Evolutionary conservation across 2,329 filamentous ascomycete species (phyloP), one percentile per base, ranked within the genome.

Genomic region (Graphium sp.): DNA sequence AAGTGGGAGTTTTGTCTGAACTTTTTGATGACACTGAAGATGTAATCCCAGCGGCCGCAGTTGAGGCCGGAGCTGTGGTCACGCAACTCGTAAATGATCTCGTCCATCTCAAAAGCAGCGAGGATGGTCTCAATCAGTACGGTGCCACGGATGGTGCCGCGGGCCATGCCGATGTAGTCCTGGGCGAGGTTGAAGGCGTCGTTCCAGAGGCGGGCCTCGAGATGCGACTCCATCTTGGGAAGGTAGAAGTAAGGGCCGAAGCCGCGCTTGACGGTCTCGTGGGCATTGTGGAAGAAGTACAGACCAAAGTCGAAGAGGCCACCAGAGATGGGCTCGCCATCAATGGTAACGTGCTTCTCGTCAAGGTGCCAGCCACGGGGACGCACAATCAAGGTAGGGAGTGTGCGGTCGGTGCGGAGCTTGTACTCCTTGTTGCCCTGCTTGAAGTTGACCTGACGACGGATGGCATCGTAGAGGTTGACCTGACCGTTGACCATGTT

Each of bases 401-500:
- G 72, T 29, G 64, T 71, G 42, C 79, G 74, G 60, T 95, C 87
- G 34, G 79, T 93, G 38, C 87, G 81, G 36, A 98, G 77, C 65
- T 93, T 94, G 64, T 98, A 98, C 48, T 92, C 84, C 60, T 95
- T 98, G 44, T 73, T 62, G 37, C 85, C 85, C 48, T 85, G 78
- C 65, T 89, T 91, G 67, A 95, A 95, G 61, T 95, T 87, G 43
- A 95, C 74, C 57, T 94, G 80, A 42, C 73, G 76, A 46, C 89
- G 81, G 49, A 92, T 84, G 41, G 85, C 89, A 46, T 95, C 89
- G 62, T 94, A 91, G 33, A 98, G 70, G 62, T 95, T 98, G 41
- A 94, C 75, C 58, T 98, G 89, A 37, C 89, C 89, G 42, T 89
- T 92, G 62, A 95, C 77, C 85, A 95, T 95, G 62, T 95, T 95